phyloP scores from a whole-genome alignment of 371 early-diverging fungal genomes.

The Mortierella sp. region DNA sequence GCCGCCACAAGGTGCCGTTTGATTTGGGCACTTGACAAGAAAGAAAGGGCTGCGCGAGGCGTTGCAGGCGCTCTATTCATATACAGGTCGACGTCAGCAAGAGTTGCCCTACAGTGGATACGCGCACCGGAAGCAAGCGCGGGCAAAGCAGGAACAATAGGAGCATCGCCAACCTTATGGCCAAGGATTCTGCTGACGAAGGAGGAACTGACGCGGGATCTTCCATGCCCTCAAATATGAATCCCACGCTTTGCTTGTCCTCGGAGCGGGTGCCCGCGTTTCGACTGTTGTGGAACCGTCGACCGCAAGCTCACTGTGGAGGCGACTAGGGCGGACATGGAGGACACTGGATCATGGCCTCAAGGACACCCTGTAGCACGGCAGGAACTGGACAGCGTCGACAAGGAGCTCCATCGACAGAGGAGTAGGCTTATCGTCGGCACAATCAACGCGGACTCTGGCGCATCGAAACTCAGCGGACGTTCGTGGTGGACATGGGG shows the following conservation, averaged over 20 bases:
- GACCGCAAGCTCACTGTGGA: not conserved
- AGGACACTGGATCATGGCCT: not conserved
- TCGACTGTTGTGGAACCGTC: not conserved
- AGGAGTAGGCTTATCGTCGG: constrained; percentile 7
- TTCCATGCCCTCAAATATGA: not conserved
- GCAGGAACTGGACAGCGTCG: too few species aligned
- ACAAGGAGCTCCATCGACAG: not conserved
- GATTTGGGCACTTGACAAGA: too few species aligned
- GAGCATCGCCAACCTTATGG: not conserved
- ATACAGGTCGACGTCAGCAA: too few species aligned
- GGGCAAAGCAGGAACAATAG: constrained; percentile 18
- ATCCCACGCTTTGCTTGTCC: not conserved
- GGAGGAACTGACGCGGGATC: not conserved
- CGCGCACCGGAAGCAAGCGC: not conserved
- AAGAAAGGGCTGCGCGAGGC: too few species aligned
- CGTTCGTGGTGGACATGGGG: not conserved
- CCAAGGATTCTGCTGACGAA: not conserved
- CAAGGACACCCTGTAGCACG: too few species aligned
- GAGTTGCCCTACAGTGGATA: not conserved
- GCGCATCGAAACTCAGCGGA: constrained; percentile 20
- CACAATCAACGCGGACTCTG: constrained; percentile 2
- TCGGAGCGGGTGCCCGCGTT: constrained; percentile 11
- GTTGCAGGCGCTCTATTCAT: too few species aligned
- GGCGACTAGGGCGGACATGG: not conserved
- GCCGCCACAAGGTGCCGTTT: too few species aligned